Percentiles rank a stretch among this genome's conserved stretches.
These are phyloP conservation scores for Microbotryum silenes-acaulis DNA, from an alignment of 1,284 basidiomycete genomes.

Conservation along the genomic window DNA sequence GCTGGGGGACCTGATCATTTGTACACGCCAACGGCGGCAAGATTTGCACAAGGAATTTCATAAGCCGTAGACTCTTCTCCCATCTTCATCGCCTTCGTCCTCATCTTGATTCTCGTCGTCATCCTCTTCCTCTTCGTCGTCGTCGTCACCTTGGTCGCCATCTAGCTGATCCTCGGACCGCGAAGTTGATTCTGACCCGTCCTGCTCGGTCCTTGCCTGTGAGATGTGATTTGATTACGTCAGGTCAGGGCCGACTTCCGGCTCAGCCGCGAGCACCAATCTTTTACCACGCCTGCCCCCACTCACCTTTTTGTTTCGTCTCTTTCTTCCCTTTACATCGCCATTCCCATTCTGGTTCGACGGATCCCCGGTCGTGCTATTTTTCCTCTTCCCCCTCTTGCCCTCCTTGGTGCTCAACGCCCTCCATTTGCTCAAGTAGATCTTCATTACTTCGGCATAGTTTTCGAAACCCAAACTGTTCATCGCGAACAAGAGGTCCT, in stretches of 20 bases:
- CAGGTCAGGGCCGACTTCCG: background rate
- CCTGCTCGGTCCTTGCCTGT: background rate
- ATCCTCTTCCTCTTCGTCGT: slow-evolving; percentile 10
- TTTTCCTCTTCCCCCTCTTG: background rate
- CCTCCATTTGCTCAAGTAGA: slow-evolving; percentile 78
- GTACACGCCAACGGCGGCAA: background rate
- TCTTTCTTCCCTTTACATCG: slow-evolving; percentile 19
- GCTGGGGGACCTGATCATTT: background rate
- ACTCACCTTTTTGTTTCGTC: slow-evolving; percentile 18
- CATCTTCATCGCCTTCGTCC: background rate
- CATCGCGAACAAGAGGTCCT: slow-evolving; percentile 73
- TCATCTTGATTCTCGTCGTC: slow-evolving; percentile 7
- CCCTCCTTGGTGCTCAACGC: slow-evolving; percentile 50
- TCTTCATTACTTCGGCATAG: slow-evolving; percentile 77
- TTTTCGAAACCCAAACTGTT: slow-evolving; percentile 86
- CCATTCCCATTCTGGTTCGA: slow-evolving; percentile 14
- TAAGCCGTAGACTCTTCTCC: background rate
- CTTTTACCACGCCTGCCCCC: background rate
- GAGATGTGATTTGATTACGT: background rate
- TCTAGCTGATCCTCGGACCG: background rate
- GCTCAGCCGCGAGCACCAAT: background rate
- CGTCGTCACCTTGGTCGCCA: background rate
- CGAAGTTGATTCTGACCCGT: background rate
- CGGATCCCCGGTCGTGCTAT: no score
- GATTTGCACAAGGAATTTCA: background rate